Base-by-base conservation (phyloP, 177 flowering plant species). In the Telopea speciosissima region DNA sequence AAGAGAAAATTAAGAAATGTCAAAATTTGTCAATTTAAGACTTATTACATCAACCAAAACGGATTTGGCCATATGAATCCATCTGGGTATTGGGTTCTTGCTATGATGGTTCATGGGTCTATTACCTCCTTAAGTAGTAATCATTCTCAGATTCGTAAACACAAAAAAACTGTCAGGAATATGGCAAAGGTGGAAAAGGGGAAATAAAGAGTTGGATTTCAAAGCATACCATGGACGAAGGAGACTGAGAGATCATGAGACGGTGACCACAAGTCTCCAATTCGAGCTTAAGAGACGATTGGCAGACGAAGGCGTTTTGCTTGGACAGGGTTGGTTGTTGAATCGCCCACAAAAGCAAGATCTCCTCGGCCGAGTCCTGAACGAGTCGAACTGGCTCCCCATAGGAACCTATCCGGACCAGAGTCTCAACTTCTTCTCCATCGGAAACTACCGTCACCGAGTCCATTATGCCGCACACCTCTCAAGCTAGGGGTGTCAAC, bases 261-360 rank as follows among this genome's bases (percentile, higher is more conserved):
- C 82, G 79, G 68, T 83, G 93, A 69, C 98, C 98, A 68, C 95
- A 93, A 33, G 97, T 85, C 65, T 93, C 95, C 64, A 93, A 72
- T 44, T 67, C 62, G 52, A 91, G 92, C 0, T 67, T 66, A 21
- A 87, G 89, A 70, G 98, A 89, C 3, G 98, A 85, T 49, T 93
- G 95, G 14, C 76, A 65, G 59, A 86, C 98, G 73, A 88, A 87
- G 44, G 93, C 85, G 76, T 93, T 93, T 23, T 81, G 89, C 62
- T 85, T 84, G 21, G 85, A 79, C 62, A 73, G 76, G 25, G 88
- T 85, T 1, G 97, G 98, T 78, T 90, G 97, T 65, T 89, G 97
- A 40, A 91, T 74, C n/a, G 89, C 86, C 98, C 98, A 93, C 54
- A 93, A 76, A 7, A 93, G 79, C 85, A 93, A 82, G 13, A 85